Evolutionary conservation across 352 stramenopile species (phyloP).

Genomic region (Phytopythium chamaehyphon): DNA sequence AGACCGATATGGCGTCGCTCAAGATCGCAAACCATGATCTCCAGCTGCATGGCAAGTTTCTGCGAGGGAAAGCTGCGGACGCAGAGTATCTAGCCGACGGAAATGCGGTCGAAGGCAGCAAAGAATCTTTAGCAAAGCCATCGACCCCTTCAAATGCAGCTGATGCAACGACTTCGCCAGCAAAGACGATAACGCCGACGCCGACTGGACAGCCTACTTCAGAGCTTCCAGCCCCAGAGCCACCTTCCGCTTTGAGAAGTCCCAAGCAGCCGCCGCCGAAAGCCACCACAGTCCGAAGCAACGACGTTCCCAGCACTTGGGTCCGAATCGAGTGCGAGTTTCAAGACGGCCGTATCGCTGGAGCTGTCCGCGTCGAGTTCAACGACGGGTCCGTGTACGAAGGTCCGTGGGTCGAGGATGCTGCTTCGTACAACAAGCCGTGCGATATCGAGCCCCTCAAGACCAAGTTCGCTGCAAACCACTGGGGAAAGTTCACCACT

Average conservation of each 20-base stretch:
- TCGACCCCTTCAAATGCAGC: conserved; percentile 5
- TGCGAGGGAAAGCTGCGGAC: conserved; percentile 56
- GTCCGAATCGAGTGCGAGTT: conserved; percentile 71
- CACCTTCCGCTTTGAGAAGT: too few relatives aligned
- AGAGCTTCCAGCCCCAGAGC: too few relatives aligned
- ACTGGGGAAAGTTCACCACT: conserved; percentile 78
- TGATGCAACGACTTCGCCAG: not conserved
- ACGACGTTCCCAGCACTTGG: conserved; percentile 62
- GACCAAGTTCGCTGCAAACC: conserved; percentile 26
- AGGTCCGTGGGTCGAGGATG: conserved; percentile 74
- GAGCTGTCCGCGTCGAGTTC: conserved; percentile 63
- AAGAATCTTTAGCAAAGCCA: not conserved
- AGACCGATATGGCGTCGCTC: conserved; percentile 41
- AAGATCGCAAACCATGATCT: conserved; percentile 77
- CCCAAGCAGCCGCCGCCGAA: too few relatives aligned
- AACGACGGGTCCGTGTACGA: conserved; percentile 80
- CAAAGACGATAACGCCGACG: too few relatives aligned
- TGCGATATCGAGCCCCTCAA: conserved; percentile 47
- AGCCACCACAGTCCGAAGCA: not conserved
- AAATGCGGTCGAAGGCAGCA: conserved; percentile 1
- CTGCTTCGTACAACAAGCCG: conserved; percentile 36
- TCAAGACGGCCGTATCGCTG: conserved; percentile 57
- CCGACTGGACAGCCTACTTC: too few relatives aligned
- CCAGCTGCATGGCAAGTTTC: conserved; percentile 59
- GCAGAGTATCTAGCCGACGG: conserved; percentile 57